phyloP scores from a whole-genome alignment of 2,329 filamentous ascomycete species.

The Penicillium sp. region DNA sequence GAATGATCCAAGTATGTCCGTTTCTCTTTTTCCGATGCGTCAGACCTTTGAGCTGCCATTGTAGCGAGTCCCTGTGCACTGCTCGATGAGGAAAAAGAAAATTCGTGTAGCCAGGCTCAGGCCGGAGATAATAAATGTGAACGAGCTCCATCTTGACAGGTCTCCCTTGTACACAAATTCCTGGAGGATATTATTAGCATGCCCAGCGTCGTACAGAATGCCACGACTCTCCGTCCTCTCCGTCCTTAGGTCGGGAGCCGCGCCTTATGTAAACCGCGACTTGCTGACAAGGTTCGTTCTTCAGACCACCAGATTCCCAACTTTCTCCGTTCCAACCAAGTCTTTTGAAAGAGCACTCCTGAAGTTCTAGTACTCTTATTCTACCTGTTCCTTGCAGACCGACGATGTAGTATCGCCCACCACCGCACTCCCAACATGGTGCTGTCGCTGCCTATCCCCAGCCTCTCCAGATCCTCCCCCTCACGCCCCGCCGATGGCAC shows the following conservation, averaged over 20 bases:
- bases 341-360: background rate
- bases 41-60: no score
- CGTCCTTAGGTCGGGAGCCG: background rate
- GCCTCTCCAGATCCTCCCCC: slow-evolving; percentile 40
- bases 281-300: slow-evolving; percentile 8
- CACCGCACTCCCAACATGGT: slow-evolving; percentile 37
- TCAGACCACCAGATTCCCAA: slow-evolving; percentile 2
- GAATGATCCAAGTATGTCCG: no score
- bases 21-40: no score
- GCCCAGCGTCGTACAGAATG: background rate
- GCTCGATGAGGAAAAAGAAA: no score
- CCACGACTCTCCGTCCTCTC: background rate
- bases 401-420: slow-evolving; percentile 39
- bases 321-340: background rate
- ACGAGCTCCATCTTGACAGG: background rate
- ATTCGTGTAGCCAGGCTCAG: no score
- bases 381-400: slow-evolving; percentile 1
- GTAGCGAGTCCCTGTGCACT: no score
- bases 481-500: slow-evolving; percentile 35
- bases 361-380: background rate
- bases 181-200: slow-evolving; percentile 1
- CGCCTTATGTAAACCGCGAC: slow-evolving; percentile 15
- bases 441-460: slow-evolving; percentile 43
- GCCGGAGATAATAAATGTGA: background rate
- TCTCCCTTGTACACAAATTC: background rate